These are phyloP conservation scores for Agastache rugosa DNA, from an alignment of 257 asterid genomes.

Conservation along the genomic window DNA sequence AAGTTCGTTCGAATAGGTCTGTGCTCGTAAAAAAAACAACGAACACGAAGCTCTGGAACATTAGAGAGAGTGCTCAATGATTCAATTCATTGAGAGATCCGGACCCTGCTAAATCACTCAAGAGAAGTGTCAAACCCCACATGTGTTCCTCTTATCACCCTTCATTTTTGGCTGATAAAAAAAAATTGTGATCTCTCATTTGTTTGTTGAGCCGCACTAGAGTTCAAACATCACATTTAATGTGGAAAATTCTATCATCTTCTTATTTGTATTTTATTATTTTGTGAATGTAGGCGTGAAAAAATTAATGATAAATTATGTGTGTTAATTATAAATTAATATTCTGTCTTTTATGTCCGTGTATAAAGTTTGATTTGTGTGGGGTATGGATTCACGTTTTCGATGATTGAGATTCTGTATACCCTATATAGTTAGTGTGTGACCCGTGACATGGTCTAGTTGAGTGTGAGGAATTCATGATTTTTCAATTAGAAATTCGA, in stretches of 20 bases:
- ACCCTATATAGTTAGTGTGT: background rate
- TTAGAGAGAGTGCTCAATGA: slow-evolving; percentile 22
- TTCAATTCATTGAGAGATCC: slow-evolving; percentile 16
- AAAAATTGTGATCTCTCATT: background rate
- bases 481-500: too few relatives aligned
- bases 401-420: background rate
- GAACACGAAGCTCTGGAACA: slow-evolving; percentile 27
- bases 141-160: slow-evolving; percentile 32
- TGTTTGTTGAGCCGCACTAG: slow-evolving; percentile 17
- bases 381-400: background rate
- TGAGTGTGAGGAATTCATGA: background rate
- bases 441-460: background rate
- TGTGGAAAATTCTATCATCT: slow-evolving; percentile 21
- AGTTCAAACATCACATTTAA: slow-evolving; percentile 26
- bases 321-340: too few relatives aligned
- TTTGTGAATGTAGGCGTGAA: background rate
- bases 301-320: background rate
- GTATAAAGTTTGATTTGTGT: background rate
- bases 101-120: slow-evolving; percentile 34
- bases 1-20: background rate
- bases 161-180: slow-evolving; percentile 15
- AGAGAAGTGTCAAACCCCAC: slow-evolving; percentile 18
- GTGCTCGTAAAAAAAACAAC: background rate
- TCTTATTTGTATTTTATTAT: background rate
- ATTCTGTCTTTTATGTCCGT: background rate